Evolutionary conservation across 805 yeast genomes (phyloP).

Genomic region (Clavispora vitiphila): DNA sequence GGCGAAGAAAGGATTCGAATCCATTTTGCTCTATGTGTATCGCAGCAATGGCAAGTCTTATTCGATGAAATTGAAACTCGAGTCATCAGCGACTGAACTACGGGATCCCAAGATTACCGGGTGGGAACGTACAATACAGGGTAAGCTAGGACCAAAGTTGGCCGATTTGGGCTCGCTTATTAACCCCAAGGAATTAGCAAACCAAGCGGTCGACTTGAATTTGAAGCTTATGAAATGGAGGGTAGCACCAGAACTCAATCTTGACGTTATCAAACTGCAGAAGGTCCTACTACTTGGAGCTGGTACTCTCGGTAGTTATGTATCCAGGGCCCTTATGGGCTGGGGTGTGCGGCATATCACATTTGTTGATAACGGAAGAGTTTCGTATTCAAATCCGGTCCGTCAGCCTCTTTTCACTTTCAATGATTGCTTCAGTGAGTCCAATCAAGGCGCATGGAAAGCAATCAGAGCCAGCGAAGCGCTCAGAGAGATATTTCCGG

Average conservation of each 20-base stretch:
- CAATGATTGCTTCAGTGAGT: slow-evolving; percentile 69
- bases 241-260: slow-evolving; percentile 73
- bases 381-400: slow-evolving; percentile 92
- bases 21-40: slow-evolving; percentile 21
- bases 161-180: slow-evolving; percentile 80
- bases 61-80: slow-evolving; percentile 15
- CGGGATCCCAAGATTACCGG: slow-evolving; percentile 54
- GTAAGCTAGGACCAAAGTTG: slow-evolving; percentile 73
- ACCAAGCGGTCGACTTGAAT: slow-evolving; percentile 89
- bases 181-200: slow-evolving; percentile 76
- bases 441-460: slow-evolving; percentile 61
- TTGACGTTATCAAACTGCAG: slow-evolving; percentile 56
- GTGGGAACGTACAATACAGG: slow-evolving; percentile 81
- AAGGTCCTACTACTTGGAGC: slow-evolving; percentile 84
- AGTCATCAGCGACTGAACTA: slow-evolving; percentile 6
- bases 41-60: slow-evolving; percentile 16
- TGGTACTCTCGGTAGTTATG: slow-evolving; percentile 93
- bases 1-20: slow-evolving; percentile 20
- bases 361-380: slow-evolving; percentile 83
- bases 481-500: slow-evolving; percentile 71
- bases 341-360: slow-evolving; percentile 92
- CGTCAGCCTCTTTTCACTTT: slow-evolving; percentile 84
- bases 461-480: slow-evolving; percentile 75
- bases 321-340: slow-evolving; percentile 77
- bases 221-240: slow-evolving; percentile 96